Percentiles rank a stretch among this genome's conserved stretches.
phyloP scores from a whole-genome alignment of 176 grass and related monocot genomes.

The Panicum miliaceum region DNA sequence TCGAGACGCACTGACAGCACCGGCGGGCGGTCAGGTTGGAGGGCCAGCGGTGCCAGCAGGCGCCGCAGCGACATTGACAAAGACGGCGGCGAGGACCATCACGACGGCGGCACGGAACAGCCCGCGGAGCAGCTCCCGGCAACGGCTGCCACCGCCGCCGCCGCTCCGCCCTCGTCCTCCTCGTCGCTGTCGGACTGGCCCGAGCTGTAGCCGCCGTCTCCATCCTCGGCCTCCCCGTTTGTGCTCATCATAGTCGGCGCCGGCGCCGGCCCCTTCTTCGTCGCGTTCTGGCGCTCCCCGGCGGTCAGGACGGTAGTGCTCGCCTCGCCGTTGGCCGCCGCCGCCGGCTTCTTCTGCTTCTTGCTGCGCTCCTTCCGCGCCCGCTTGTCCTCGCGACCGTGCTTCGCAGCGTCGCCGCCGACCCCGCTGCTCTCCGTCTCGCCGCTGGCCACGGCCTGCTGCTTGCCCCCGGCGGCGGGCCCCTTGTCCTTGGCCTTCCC shows the following conservation, averaged over 20 bases:
- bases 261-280: too few relatives aligned
- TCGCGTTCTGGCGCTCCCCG: too few relatives aligned
- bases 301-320: neutral
- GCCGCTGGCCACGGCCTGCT: neutral
- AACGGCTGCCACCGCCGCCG: neutral
- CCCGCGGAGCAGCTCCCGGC: neutral
- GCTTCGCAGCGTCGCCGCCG: too few relatives aligned
- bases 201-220: neutral
- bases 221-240: neutral
- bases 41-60: neutral
- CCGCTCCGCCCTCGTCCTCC: neutral
- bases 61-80: neutral
- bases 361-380: neutral
- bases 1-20: neutral
- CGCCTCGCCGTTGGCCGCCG: neutral
- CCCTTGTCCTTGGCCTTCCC: too few relatives aligned
- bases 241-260: neutral
- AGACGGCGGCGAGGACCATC: neutral
- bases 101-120: neutral
- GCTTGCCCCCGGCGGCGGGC: too few relatives aligned
- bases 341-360: neutral
- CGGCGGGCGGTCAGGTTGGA: neutral
- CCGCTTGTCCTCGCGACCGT: neutral
- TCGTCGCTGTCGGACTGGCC: neutral
- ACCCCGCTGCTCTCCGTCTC: neutral